These are phyloP conservation scores for Striga asiatica DNA, from an alignment of 257 asterid genomes.

Conservation along the genomic window DNA sequence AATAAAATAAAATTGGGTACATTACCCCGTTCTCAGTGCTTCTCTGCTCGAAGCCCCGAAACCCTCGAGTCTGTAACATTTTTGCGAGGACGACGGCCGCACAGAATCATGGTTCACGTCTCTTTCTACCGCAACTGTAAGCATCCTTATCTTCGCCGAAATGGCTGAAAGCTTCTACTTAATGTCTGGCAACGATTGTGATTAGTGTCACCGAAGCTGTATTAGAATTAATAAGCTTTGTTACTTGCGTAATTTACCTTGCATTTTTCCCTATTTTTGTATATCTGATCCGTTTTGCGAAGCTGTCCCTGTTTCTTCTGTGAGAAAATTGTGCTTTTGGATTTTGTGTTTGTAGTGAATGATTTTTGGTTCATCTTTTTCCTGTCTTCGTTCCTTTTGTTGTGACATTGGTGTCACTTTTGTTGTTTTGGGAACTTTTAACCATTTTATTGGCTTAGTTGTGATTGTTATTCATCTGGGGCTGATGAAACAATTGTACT, in stretches of 20 bases:
- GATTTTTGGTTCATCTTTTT: not conserved
- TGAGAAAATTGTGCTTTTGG: not conserved
- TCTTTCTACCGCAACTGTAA: conserved; percentile 35
- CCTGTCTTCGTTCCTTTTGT: too few relatives aligned
- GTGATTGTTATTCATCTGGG: not conserved
- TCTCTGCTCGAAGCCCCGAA: too few relatives aligned
- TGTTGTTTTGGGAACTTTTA: not conserved
- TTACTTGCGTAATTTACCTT: not conserved
- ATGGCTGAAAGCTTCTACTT: too few relatives aligned
- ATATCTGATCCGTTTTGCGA: too few relatives aligned
- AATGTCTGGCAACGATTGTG: too few relatives aligned
- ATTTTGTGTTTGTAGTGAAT: not conserved
- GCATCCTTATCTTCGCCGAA: not conserved
- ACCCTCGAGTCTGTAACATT: too few relatives aligned
- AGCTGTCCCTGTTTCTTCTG: too few relatives aligned
- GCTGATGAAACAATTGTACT: not conserved
- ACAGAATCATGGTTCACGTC: conserved; percentile 33
- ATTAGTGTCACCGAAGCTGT: not conserved
- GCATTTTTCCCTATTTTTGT: not conserved
- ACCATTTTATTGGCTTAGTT: not conserved
- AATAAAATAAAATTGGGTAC: too few relatives aligned
- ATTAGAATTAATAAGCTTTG: too few relatives aligned
- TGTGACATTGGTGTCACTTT: not conserved
- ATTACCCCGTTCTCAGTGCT: too few relatives aligned
- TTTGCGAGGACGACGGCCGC: conserved; percentile 19